Percentiles rank a stretch among this genome's conserved stretches.
phyloP scores from a whole-genome alignment of 495 filamentous ascomycete genomes.

The Penicillium bialowiezense region DNA sequence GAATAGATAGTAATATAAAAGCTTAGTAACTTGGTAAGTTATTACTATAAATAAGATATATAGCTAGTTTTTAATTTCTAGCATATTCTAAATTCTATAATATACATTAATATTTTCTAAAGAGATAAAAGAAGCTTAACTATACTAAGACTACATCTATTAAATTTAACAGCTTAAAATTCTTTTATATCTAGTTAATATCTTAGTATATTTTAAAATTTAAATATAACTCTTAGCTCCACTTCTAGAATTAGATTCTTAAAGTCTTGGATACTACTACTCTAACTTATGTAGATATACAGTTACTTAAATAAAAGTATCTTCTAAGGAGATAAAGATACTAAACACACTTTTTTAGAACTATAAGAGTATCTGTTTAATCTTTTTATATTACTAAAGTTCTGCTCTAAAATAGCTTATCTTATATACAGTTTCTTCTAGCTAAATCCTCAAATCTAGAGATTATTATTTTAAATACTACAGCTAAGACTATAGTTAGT shows the following conservation, averaged over 20 bases:
- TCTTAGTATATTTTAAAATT: not conserved
- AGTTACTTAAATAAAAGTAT: slow-evolving; percentile 5
- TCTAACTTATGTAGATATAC: slow-evolving; percentile 12
- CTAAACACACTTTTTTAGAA: slow-evolving; percentile 8
- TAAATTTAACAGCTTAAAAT: not conserved
- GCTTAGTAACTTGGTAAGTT: slow-evolving; percentile 2
- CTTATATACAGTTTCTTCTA: slow-evolving; percentile 13
- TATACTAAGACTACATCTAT: not conserved
- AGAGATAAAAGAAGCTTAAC: not conserved
- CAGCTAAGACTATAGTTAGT: slow-evolving; percentile 8
- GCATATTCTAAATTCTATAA: not conserved
- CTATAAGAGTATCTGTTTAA: slow-evolving; percentile 11
- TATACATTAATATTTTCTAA: not conserved
- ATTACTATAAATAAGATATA: not conserved
- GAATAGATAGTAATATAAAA: slow-evolving; percentile 3
- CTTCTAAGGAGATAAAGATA: slow-evolving; percentile 9
- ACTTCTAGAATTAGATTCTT: slow-evolving; percentile 2
- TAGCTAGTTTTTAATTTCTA: too few relatives aligned
- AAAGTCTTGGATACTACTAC: slow-evolving; percentile 10
- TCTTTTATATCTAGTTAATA: not conserved
- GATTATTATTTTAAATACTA: slow-evolving; percentile 4
- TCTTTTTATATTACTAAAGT: slow-evolving; percentile 17
- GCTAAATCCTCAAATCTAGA: not conserved
- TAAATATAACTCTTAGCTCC: slow-evolving; percentile 2
- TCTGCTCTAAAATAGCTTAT: slow-evolving; percentile 18